A percentile compares a stretch with the other conserved stretches of the same genome.
phyloP scores from a whole-genome alignment of 805 yeast genomes.

The Candida nanaspora region DNA sequence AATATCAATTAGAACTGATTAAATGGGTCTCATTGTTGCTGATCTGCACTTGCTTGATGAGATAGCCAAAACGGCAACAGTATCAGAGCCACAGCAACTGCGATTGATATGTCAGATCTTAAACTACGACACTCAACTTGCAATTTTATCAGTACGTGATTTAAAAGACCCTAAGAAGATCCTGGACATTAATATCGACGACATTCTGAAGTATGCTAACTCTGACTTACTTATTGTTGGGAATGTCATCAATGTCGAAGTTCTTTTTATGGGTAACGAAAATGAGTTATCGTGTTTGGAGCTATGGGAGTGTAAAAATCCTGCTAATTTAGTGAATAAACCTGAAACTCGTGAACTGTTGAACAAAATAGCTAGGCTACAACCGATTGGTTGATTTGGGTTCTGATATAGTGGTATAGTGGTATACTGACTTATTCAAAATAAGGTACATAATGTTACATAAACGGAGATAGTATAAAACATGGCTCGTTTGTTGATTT shows the following conservation, averaged over 20 bases:
- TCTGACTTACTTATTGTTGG: conserved; percentile 7
- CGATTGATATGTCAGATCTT: conserved; percentile 17
- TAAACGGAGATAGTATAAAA: too few relatives aligned
- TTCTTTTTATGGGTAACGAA: conserved; percentile 4
- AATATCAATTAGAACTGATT: too few relatives aligned
- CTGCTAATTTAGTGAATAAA: background rate
- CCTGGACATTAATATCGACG: background rate
- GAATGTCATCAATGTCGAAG: conserved; percentile 17
- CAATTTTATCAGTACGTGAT: background rate
- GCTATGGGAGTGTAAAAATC: conserved; percentile 2
- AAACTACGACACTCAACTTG: conserved; percentile 5
- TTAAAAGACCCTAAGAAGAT: background rate
- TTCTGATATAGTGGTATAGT: too few relatives aligned
- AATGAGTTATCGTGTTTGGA: conserved; percentile 11
- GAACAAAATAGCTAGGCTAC: background rate
- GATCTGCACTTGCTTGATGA: conserved; percentile 8
- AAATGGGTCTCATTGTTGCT: conserved; percentile 16
- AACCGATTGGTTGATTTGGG: background rate
- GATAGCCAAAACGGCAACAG: conserved; percentile 3
- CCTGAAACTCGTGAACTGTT: background rate
- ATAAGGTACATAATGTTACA: too few relatives aligned
- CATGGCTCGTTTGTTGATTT: too few relatives aligned
- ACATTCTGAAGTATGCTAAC: background rate
- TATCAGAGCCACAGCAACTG: conserved; percentile 8
- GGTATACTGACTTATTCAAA: too few relatives aligned